phyloP scores from a whole-genome alignment of 2,329 filamentous ascomycete genomes.

The Hymenoscyphus albidus region DNA sequence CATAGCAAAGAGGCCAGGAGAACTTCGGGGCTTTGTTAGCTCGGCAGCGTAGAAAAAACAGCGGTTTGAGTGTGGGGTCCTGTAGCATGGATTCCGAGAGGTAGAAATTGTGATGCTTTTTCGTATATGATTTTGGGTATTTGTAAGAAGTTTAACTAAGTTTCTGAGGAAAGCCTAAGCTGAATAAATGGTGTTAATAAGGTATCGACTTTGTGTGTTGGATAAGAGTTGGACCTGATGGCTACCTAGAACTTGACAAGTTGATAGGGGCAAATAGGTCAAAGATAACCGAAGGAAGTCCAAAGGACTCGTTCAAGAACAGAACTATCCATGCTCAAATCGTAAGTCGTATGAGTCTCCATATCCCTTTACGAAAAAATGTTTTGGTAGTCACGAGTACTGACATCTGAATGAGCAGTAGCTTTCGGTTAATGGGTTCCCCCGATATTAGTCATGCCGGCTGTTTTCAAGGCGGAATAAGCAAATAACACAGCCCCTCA shows the following conservation, averaged over 20 bases:
- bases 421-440: too few relatives aligned
- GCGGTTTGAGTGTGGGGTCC: slow-evolving; percentile 15
- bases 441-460: too few relatives aligned
- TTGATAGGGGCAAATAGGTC: too few relatives aligned
- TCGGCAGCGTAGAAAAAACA: slow-evolving; percentile 17
- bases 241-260: background rate
- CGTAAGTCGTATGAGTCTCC: too few relatives aligned
- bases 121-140: background rate
- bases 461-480: too few relatives aligned
- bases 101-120: background rate
- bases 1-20: slow-evolving; percentile 9
- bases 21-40: slow-evolving; percentile 14
- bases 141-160: background rate
- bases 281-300: too few relatives aligned
- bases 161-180: background rate
- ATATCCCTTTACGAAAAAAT: too few relatives aligned
- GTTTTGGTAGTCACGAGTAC: too few relatives aligned
- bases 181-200: background rate
- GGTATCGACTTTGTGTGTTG: background rate
- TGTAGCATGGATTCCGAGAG: background rate
- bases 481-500: background rate
- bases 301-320: too few relatives aligned
- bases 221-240: background rate
- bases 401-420: too few relatives aligned
- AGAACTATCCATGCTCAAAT: too few relatives aligned